These are phyloP conservation scores for Tylopilus vinaceipallidus DNA, from an alignment of 768 basidiomycete species.

Conservation along the genomic window DNA sequence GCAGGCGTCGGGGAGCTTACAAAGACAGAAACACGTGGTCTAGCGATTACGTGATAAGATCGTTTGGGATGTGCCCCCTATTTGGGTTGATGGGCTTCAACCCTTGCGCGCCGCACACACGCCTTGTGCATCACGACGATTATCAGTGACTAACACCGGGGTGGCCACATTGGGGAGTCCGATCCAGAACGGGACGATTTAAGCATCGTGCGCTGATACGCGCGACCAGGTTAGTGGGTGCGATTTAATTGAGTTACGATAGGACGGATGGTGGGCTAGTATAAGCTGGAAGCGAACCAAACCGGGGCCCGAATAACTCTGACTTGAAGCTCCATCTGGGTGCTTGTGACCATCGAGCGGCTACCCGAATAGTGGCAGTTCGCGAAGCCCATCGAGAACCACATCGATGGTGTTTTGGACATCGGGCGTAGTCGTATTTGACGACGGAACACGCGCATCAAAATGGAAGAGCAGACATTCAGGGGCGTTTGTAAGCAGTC, in stretches of 20 bases:
- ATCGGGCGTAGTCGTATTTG: conserved; percentile 34
- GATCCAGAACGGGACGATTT: conserved; percentile 6
- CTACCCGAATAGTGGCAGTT: conserved; percentile 5
- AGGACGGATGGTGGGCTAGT: background rate
- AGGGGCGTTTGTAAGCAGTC: conserved; percentile 22
- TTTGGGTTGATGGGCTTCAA: background rate
- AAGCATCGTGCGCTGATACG: conserved; percentile 5
- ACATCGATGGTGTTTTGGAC: conserved; percentile 16
- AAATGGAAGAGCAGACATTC: conserved; percentile 32
- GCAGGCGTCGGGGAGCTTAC: background rate
- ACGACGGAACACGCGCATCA: conserved; percentile 37
- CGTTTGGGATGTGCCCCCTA: conserved; percentile 7
- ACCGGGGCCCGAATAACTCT: conserved; percentile 3
- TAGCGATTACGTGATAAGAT: background rate
- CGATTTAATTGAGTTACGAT: conserved; percentile 2
- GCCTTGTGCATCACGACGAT: conserved; percentile 9
- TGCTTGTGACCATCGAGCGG: conserved; percentile 5
- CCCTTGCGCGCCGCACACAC: conserved; percentile 2
- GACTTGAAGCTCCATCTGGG: conserved; percentile 14
- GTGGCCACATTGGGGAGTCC: background rate
- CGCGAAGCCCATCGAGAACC: conserved; percentile 14
- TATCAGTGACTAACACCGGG: conserved; percentile 7
- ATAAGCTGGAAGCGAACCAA: conserved; percentile 8
- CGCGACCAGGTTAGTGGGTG: conserved; percentile 14
- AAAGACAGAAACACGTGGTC: conserved; percentile 2